Percentiles rank a stretch among this genome's conserved stretches.
These are phyloP conservation scores for Ogataea saltuana DNA, from an alignment of 805 yeast species.

Conservation along the genomic window DNA sequence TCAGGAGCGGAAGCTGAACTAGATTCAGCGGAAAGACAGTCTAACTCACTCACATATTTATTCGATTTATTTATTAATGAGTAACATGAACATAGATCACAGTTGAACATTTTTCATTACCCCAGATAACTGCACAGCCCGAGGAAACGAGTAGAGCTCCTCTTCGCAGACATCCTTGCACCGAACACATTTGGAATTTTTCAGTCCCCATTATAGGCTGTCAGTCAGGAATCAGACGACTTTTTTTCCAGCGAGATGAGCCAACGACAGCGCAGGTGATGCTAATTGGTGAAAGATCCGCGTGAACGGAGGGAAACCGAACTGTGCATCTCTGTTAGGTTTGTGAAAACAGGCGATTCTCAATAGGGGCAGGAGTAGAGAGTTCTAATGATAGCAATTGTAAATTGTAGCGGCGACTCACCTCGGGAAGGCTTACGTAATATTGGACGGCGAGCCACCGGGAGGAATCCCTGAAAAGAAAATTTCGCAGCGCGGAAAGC, in stretches of 20 bases:
- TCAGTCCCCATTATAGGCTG: background rate
- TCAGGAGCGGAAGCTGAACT: too few relatives aligned
- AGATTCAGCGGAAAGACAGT: background rate
- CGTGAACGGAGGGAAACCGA: too few relatives aligned
- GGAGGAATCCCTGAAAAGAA: too few relatives aligned
- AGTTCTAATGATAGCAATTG: background rate
- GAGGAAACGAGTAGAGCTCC: background rate
- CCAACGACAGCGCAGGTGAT: too few relatives aligned
- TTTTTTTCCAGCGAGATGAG: background rate
- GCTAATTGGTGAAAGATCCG: too few relatives aligned
- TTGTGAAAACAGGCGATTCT: too few relatives aligned
- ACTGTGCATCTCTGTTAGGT: too few relatives aligned
- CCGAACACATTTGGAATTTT: background rate
- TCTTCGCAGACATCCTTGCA: background rate
- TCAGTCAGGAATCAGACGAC: background rate
- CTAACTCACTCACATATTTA: too few relatives aligned
- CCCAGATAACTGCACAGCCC: background rate
- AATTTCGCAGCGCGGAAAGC: conserved; percentile 11
- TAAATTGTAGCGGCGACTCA: background rate
- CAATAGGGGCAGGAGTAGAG: too few relatives aligned
- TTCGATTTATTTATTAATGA: conserved; percentile 2
- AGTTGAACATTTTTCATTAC: too few relatives aligned
- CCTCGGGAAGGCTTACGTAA: conserved; percentile 1
- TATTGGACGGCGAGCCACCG: background rate
- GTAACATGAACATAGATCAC: background rate